A percentile compares a stretch with the other conserved stretches of the same genome.
Conservation (phyloP, 176 grass and related monocot genomes). For the Musa beccarii region DNA sequence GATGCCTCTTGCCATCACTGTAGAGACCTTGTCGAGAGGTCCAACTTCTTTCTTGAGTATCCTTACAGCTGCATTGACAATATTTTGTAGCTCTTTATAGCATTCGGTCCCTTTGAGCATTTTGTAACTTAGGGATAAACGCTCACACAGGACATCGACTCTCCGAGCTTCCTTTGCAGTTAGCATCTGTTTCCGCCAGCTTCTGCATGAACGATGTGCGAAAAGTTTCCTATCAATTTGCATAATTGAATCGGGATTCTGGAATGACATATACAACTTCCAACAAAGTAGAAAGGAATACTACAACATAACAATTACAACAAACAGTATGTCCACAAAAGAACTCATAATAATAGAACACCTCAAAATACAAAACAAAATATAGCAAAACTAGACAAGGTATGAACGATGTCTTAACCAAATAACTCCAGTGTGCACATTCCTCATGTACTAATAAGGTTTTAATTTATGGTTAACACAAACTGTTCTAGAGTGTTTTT, state of each 20-base stretch:
- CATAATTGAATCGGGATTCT: not conserved
- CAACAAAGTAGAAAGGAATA: too few relatives aligned
- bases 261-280: not conserved
- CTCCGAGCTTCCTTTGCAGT: slow-evolving; percentile 66
- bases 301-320: not conserved
- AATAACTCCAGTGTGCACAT: too few relatives aligned
- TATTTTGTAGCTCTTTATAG: slow-evolving; percentile 48
- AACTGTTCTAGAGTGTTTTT: not conserved
- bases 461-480: not conserved
- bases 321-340: not conserved
- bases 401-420: not conserved
- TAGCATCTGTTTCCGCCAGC: slow-evolving; percentile 67
- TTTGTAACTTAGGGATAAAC: slow-evolving; percentile 57
- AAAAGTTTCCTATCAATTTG: not conserved
- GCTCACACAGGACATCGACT: slow-evolving; percentile 76
- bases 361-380: not conserved
- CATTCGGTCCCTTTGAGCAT: slow-evolving; percentile 59
- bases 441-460: not conserved
- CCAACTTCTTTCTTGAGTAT: slow-evolving; percentile 76
- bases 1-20: slow-evolving; percentile 50
- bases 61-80: slow-evolving; percentile 45
- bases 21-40: slow-evolving; percentile 56
- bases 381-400: not conserved
- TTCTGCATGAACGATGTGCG: slow-evolving; percentile 17
- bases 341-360: not conserved